Percentiles rank a stretch among this genome's conserved stretches.
phyloP scores from a whole-genome alignment of 768 basidiomycete species.

The Tephrocybe sp. region DNA sequence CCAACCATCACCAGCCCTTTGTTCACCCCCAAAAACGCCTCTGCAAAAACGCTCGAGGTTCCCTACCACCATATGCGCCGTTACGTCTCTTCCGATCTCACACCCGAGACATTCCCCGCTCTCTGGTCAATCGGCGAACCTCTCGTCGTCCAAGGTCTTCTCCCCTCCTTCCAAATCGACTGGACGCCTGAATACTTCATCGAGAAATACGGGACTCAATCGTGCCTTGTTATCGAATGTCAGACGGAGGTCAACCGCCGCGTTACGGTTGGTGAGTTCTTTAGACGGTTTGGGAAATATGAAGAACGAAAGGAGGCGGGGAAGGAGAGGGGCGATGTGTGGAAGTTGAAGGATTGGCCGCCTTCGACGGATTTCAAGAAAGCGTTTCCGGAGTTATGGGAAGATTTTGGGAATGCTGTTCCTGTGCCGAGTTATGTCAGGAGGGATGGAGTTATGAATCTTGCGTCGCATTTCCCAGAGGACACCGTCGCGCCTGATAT shows the following conservation, averaged over 20 bases:
- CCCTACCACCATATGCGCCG: slow-evolving; percentile 45
- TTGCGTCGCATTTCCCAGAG: slow-evolving; percentile 84
- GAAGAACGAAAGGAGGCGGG: slow-evolving; percentile 41
- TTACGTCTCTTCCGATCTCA: slow-evolving; percentile 48
- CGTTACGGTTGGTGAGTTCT: slow-evolving; percentile 76
- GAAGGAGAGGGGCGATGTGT: background rate
- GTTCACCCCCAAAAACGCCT: slow-evolving; percentile 19
- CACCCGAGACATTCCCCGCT: slow-evolving; percentile 56
- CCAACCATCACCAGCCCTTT: slow-evolving; percentile 1
- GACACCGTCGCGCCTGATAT: slow-evolving; percentile 80
- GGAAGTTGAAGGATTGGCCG: slow-evolving; percentile 78
- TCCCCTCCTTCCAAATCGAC: slow-evolving; percentile 56
- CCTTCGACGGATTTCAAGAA: slow-evolving; percentile 80
- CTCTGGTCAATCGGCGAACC: slow-evolving; percentile 78
- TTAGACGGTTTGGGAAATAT: slow-evolving; percentile 71
- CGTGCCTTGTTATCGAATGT: slow-evolving; percentile 78
- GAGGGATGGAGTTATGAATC: slow-evolving; percentile 83
- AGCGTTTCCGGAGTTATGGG: slow-evolving; percentile 80
- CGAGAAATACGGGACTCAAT: slow-evolving; percentile 58
- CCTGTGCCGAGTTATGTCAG: slow-evolving; percentile 91
- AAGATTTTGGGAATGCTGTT: slow-evolving; percentile 79
- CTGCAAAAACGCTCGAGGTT: slow-evolving; percentile 27
- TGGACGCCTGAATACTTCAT: slow-evolving; percentile 89
- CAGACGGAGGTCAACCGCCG: slow-evolving; percentile 64
- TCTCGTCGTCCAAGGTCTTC: slow-evolving; percentile 69